Evolutionary conservation across 164 flowering plant genomes (phyloP), one percentile per base, ranked within the genome.

Genomic region (Warburgia ugandensis): DNA sequence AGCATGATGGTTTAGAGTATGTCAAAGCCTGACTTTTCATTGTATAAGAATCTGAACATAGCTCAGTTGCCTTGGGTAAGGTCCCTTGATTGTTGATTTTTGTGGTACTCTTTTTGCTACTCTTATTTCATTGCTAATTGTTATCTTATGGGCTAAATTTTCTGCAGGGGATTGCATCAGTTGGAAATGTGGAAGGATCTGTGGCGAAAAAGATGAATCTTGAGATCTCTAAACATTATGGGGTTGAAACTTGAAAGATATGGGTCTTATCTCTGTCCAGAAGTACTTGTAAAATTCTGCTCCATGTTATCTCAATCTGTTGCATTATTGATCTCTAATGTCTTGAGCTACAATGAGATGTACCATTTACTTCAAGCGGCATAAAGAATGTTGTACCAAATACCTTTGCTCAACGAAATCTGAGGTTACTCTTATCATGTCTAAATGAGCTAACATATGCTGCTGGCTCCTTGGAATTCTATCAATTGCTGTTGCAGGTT

Each of bases 1-100:
- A 83, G 67, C 86, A 72, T 54, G 56, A 50, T 50, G 74, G 80
- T 29, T 26, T 48, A 33, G 79, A 72, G 33, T 68, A 68, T 49
- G 71, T 69, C 38, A 65, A 70, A 57, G 61, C 73, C 42, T 78
- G 69, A 72, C 13, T n/a, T 42, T 23, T 39, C n/a, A n/a, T n/a
- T 13, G 5, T 7, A 16, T 16, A 22, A 17, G 48, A 41, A 25
- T 16, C 30, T 29, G 13, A 20, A 13, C 40, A 40, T 12, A 29
- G 40, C 19, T 19, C 29, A 29, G 9, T 4, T 61, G 14, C 19
- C 6, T n/a, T n/a, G n/a, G 55, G 64, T 53, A 27, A n/a, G 55
- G 58, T 6, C 16, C 6, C 14, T 16, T 48, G 26, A 21, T 5
- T 17, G 2, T 23, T 6, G 13, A 11, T 1, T 29, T 12, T 3